Base-by-base conservation (phyloP, 768 basidiomycete species). In the Clitopilus hobsonii region DNA sequence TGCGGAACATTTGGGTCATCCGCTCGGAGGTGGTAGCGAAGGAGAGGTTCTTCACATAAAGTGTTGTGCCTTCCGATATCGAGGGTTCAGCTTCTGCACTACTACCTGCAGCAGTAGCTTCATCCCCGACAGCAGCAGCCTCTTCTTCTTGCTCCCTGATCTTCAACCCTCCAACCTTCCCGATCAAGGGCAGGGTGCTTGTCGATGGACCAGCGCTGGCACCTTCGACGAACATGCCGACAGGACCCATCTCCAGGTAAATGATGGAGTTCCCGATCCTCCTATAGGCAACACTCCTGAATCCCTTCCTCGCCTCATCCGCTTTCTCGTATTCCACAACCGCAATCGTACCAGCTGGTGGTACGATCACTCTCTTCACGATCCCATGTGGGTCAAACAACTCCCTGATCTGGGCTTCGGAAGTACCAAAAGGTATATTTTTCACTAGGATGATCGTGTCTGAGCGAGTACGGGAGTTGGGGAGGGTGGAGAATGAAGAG, bases 11-110 rank as follows among this genome's bases (percentile, higher is more conserved):
- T 47, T 82, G 75, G 3, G 72, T 71, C 13, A 99, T 77, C 22
- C 85, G 79, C 55, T 88, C 87, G 27, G 85, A 74, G 0, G 92
- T 88, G 27, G 95, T 98, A n/a, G 82, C 76, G 72, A 98, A 98
- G n/a, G 92, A 78, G 38, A 99, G 74, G 63, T 98, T 98, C 82
- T 98, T 98, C 70, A 98, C 78, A 69, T 93, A 98, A 13, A 98
- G 80, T 14, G 95, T 98, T 38, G 89, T 79, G 0, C 92, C 94
- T 0, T 77, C 76, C 18, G 79, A 76, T n/a, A 82, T 65, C 14
- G 76, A 67, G 5, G 72, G 71, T 45, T 78, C 74, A 23, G 75
- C 79, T 30, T 65, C 71, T 1, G 53, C 70, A 0, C n/a, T n/a
- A n/a, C n/a, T n/a, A n/a, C 67, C 69, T 11, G 60, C 65, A 27